Percentiles rank a stretch among this genome's conserved stretches.
phyloP scores from a whole-genome alignment of 148 eudicot species.

The Camellia lanceoleosa region DNA sequence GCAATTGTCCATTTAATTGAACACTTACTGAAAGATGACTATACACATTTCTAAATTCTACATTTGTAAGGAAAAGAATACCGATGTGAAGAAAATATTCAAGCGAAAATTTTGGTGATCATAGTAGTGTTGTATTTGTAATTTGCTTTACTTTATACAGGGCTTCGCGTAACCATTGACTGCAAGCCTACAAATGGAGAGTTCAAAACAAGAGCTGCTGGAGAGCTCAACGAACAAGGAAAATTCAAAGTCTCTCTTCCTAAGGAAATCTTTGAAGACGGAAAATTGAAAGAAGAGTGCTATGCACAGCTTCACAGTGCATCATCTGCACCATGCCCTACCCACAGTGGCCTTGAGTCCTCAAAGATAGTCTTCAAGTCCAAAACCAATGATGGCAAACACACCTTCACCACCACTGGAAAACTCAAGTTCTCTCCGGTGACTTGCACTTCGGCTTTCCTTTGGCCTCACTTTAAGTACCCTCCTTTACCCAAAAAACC shows the following conservation, averaged over 20 bases:
- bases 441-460: conserved; percentile 40
- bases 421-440: conserved; percentile 39
- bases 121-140: background rate
- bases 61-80: too few relatives aligned
- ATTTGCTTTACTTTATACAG: conserved; percentile 14
- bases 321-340: conserved; percentile 39
- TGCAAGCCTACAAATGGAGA: conserved; percentile 44
- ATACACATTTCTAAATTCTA: too few relatives aligned
- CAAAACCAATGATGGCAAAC: conserved; percentile 19
- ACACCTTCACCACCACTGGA: conserved; percentile 26
- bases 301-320: conserved; percentile 54
- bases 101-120: too few relatives aligned
- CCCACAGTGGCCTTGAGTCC: conserved; percentile 36
- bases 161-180: conserved; percentile 41
- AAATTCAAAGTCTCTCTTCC: conserved; percentile 40
- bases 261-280: conserved; percentile 32
- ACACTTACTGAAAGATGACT: too few relatives aligned
- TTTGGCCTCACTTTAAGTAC: conserved; percentile 37
- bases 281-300: conserved; percentile 39
- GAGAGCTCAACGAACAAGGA: conserved; percentile 40
- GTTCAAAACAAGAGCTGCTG: conserved; percentile 30
- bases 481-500: conserved; percentile 28
- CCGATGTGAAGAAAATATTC: too few relatives aligned
- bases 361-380: conserved; percentile 36
- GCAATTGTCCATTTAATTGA: too few relatives aligned